phyloP scores from a whole-genome alignment of 106 monocot genomes.

The Acanthochlamys bracteata region DNA sequence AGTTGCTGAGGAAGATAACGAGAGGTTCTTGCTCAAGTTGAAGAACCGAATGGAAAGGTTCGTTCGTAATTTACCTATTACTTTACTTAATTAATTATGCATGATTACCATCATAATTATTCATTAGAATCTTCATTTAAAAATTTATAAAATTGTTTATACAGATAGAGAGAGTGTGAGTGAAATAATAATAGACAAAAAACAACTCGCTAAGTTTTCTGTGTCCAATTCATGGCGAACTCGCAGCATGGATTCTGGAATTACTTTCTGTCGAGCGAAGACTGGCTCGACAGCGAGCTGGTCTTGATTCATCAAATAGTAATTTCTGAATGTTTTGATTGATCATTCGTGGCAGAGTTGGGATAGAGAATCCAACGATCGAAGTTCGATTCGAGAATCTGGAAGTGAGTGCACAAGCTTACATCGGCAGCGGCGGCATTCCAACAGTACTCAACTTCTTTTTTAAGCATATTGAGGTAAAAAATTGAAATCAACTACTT shows the following conservation, averaged over 20 bases:
- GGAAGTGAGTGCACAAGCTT: constrained; percentile 31
- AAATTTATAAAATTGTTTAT: too few relatives aligned
- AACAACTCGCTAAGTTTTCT: too few relatives aligned
- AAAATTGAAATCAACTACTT: too few relatives aligned
- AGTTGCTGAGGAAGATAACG: constrained; percentile 46
- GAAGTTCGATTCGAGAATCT: constrained; percentile 58
- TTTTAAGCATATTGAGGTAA: constrained; percentile 45
- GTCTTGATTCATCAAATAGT: too few relatives aligned
- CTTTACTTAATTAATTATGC: neutral
- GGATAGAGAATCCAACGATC: constrained; percentile 48
- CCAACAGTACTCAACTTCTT: constrained; percentile 43
- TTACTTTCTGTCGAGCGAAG: too few relatives aligned
- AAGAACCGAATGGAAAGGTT: constrained; percentile 31
- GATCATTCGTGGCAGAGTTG: constrained; percentile 30
- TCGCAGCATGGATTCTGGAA: too few relatives aligned
- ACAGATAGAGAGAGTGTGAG: too few relatives aligned
- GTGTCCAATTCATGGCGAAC: too few relatives aligned
- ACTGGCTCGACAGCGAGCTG: too few relatives aligned
- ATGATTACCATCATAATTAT: too few relatives aligned
- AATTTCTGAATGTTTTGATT: neutral
- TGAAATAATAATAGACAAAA: too few relatives aligned
- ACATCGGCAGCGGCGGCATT: constrained; percentile 40
- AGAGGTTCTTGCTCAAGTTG: constrained; percentile 36
- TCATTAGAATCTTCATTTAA: too few relatives aligned
- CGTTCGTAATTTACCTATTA: neutral